phyloP scores from a whole-genome alignment of 805 yeast genomes.

The Starmerella davenportii region DNA sequence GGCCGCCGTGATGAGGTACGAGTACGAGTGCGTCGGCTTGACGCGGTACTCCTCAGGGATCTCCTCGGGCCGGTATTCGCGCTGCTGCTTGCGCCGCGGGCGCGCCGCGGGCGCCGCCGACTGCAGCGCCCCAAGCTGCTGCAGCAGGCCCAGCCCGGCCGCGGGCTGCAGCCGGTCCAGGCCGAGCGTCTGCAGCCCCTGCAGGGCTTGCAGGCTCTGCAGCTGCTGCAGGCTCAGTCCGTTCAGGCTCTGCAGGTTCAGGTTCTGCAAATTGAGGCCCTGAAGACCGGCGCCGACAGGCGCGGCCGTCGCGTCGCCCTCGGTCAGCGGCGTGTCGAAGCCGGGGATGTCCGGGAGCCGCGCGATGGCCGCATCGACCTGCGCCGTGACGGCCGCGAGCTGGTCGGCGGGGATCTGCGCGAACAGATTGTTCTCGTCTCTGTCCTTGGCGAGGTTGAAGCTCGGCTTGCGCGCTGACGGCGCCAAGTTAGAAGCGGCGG shows the following conservation, averaged over 20 bases:
- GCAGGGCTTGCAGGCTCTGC: slow-evolving; percentile 8
- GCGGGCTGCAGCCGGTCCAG: slow-evolving; percentile 6
- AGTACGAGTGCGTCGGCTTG: slow-evolving; percentile 70
- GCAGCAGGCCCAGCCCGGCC: slow-evolving; percentile 9
- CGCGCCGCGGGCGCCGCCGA: slow-evolving; percentile 2
- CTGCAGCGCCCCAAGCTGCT: slow-evolving; percentile 10
- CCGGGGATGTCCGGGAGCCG: slow-evolving; percentile 15
- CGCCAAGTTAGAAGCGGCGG: background rate
- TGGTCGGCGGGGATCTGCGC: slow-evolving; percentile 13
- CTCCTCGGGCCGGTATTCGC: slow-evolving; percentile 55
- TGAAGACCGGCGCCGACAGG: background rate
- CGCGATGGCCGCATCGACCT: slow-evolving; percentile 14
- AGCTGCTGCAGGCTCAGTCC: background rate
- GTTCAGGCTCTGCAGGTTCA: background rate
- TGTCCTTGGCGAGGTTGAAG: background rate
- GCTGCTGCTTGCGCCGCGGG: slow-evolving; percentile 27
- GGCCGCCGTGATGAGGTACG: slow-evolving; percentile 64
- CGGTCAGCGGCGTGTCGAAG: slow-evolving; percentile 6
- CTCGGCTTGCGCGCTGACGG: background rate
- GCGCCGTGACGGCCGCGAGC: slow-evolving; percentile 15
- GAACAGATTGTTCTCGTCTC: slow-evolving; percentile 18
- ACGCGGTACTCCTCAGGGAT: slow-evolving; percentile 74
- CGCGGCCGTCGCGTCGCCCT: background rate
- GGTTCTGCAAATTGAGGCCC: background rate
- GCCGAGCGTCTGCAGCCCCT: slow-evolving; percentile 5